Percentiles rank a stretch among this genome's conserved stretches.
Conservation (phyloP, 2,329 filamentous ascomycete species). For the Microthyrium microscopicum region DNA sequence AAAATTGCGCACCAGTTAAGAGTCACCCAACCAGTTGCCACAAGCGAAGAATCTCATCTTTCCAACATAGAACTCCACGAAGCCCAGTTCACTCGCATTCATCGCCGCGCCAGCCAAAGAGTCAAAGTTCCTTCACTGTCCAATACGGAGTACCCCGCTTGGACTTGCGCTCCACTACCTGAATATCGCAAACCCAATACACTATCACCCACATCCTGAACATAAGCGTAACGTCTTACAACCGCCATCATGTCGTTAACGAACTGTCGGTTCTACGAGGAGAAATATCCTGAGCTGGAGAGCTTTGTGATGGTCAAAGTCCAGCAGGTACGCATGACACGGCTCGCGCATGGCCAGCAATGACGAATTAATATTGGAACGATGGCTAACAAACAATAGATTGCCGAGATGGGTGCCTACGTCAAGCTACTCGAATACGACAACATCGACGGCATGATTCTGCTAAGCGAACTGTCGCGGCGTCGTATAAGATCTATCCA, state of each 20-base stretch:
- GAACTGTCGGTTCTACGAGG: conserved; percentile 94
- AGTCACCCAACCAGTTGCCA: too few species aligned
- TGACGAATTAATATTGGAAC: too few species aligned
- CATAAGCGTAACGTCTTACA: neutral
- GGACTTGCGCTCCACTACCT: neutral
- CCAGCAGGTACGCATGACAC: conserved; percentile 72
- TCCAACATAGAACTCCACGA: neutral
- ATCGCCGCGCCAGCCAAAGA: neutral
- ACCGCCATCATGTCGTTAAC: conserved; percentile 75
- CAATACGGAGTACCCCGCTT: neutral
- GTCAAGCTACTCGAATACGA: conserved; percentile 99
- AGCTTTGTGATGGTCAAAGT: conserved; percentile 99
- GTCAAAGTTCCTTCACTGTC: neutral
- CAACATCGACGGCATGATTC: conserved; percentile 99
- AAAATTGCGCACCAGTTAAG: too few species aligned
- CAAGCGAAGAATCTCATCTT: too few species aligned
- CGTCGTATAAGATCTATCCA: conserved; percentile 98
- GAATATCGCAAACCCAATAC: neutral
- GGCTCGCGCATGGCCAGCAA: neutral
- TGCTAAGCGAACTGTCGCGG: conserved; percentile 91
- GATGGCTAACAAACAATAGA: too few species aligned
- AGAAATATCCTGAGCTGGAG: conserved; percentile 96
- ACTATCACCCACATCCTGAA: conserved; percentile 1
- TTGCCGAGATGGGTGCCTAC: conserved; percentile 99
- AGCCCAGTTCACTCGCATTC: neutral